phyloP scores from a whole-genome alignment of 1,284 basidiomycete species.

The Cryptococcus floricola region DNA sequence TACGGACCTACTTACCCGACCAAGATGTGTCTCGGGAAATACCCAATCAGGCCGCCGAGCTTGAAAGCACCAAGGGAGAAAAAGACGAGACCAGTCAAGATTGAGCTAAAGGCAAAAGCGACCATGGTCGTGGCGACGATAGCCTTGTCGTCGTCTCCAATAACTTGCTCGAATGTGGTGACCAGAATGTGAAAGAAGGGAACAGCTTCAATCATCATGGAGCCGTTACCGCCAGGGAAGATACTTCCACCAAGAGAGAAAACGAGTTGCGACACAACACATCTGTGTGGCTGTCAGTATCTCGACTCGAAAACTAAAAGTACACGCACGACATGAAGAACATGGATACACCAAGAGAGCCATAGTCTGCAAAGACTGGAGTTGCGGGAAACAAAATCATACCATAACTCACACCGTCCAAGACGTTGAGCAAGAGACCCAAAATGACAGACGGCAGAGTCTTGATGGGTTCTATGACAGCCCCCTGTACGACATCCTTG shows the following conservation, averaged over 20 bases:
- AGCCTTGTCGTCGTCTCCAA: slow-evolving; percentile 66
- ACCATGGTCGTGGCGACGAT: slow-evolving; percentile 88
- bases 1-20: slow-evolving; percentile 62
- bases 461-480: slow-evolving; percentile 51
- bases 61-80: slow-evolving; percentile 77
- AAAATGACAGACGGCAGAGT: slow-evolving; percentile 79
- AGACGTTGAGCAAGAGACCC: slow-evolving; percentile 80
- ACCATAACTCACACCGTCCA: slow-evolving; percentile 75
- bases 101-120: slow-evolving; percentile 80
- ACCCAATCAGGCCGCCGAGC: slow-evolving; percentile 83
- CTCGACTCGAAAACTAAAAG: neutral
- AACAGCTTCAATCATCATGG: slow-evolving; percentile 99
- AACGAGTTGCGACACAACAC: slow-evolving; percentile 75
- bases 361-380: slow-evolving; percentile 74
- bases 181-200: slow-evolving; percentile 95
- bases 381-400: slow-evolving; percentile 79
- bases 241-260: slow-evolving; percentile 84
- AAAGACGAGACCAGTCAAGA: slow-evolving; percentile 91
- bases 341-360: slow-evolving; percentile 88
- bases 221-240: slow-evolving; percentile 82
- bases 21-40: slow-evolving; percentile 94
- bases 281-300: slow-evolving; percentile 45
- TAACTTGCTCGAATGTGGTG: slow-evolving; percentile 65
- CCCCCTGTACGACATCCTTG: slow-evolving; percentile 35
- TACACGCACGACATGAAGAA: slow-evolving; percentile 73